phyloP scores from a whole-genome alignment of 306 rosid species.

The Cicer cuneatum region DNA sequence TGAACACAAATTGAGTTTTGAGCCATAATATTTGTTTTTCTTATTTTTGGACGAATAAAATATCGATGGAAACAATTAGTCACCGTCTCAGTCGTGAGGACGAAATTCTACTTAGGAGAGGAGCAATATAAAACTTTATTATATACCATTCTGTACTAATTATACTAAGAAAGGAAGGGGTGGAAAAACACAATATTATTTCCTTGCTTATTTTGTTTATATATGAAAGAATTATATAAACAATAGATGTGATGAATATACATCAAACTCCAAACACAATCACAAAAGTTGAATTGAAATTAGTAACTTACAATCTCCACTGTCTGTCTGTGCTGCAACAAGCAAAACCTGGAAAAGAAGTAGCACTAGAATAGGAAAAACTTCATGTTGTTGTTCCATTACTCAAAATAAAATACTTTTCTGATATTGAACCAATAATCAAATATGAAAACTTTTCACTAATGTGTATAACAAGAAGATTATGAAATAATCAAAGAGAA shows the following conservation, averaged over 20 bases:
- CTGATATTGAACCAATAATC: slow-evolving; percentile 22
- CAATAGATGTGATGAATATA: slow-evolving; percentile 14
- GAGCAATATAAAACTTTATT: no score
- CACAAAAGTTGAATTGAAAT: slow-evolving; percentile 28
- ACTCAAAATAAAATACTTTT: slow-evolving; percentile 15
- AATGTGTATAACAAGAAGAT: slow-evolving; percentile 14
- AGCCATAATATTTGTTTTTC: background rate
- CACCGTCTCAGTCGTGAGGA: background rate
- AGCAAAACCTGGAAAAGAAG: slow-evolving; percentile 49
- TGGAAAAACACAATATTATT: slow-evolving; percentile 7
- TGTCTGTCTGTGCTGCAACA: slow-evolving; percentile 49
- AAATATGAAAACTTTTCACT: background rate
- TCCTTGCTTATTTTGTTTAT: slow-evolving; percentile 20
- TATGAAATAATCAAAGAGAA: slow-evolving; percentile 29
- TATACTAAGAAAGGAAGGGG: background rate
- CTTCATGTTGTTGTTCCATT: slow-evolving; percentile 46
- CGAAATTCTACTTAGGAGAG: background rate
- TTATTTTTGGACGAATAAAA: no score
- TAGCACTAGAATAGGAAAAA: slow-evolving; percentile 48
- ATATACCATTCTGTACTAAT: no score
- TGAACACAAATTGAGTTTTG: background rate
- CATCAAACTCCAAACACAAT: slow-evolving; percentile 19
- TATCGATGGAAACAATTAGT: background rate
- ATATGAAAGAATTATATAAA: slow-evolving; percentile 25
- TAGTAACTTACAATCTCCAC: slow-evolving; percentile 51